Evolutionary conservation across 2,329 filamentous ascomycete species (phyloP).

Genomic region (Ophioceras dolichostomum): DNA sequence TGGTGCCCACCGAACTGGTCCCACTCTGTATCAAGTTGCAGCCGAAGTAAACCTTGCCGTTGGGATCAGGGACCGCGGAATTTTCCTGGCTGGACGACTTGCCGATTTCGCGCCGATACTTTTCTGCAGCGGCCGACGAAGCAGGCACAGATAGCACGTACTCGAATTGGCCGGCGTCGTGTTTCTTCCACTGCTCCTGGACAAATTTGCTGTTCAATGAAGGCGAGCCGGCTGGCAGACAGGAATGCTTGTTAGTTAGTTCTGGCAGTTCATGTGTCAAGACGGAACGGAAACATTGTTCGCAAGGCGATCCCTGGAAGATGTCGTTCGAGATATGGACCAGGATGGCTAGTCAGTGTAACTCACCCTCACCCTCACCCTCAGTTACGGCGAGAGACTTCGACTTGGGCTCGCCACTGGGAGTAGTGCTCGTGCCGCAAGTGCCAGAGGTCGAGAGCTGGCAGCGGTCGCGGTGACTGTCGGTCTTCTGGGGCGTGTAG

Average conservation of each 20-base stretch:
- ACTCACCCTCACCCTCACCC: too few species aligned
- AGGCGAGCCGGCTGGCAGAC: too few species aligned
- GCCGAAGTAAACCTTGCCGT: slow-evolving; percentile 29
- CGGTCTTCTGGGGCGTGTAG: not conserved
- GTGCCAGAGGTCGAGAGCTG: not conserved
- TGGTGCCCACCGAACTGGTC: not conserved
- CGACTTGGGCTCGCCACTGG: not conserved
- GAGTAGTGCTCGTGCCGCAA: not conserved
- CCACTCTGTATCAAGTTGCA: slow-evolving; percentile 32
- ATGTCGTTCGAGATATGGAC: too few species aligned
- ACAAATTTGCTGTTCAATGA: too few species aligned
- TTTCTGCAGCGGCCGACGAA: slow-evolving; percentile 5
- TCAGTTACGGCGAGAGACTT: too few species aligned
- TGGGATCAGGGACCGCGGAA: slow-evolving; percentile 3
- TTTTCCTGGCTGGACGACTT: slow-evolving; percentile 3
- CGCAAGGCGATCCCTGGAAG: too few species aligned
- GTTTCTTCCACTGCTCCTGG: slow-evolving; percentile 23
- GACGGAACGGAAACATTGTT: too few species aligned
- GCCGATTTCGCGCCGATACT: slow-evolving; percentile 2
- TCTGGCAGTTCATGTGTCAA: too few species aligned
- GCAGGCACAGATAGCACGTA: slow-evolving; percentile 30
- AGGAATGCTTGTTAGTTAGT: too few species aligned
- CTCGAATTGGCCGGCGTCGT: slow-evolving; percentile 36
- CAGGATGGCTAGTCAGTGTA: too few species aligned
- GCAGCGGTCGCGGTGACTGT: not conserved